Evolutionary conservation across 306 rosid genomes (phyloP), one percentile per base, ranked within the genome.

Genomic region (Ormosia semicastrata): DNA sequence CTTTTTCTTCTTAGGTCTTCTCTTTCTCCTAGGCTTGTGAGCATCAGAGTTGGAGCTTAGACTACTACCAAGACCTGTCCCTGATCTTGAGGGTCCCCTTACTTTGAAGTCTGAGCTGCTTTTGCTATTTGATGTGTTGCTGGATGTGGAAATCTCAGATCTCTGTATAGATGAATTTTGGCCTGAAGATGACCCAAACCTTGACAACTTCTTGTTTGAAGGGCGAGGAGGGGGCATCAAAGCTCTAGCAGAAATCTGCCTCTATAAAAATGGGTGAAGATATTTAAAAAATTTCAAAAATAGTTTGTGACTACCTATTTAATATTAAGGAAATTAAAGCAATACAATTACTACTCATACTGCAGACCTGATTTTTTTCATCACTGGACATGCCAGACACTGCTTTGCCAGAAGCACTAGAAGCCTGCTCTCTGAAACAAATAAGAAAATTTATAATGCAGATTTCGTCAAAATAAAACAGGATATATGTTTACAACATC

Each of bases 41-140:
- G 99, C 99, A 86, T 95, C 99, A 33, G 98, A 95, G 86, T 95
- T 95, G 85, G 99, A 95, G 85, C 99, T 95, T 75, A 95, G 71
- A 81, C 90, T 92, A 84, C 99, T 95, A 63, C 98, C 91, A 41
- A 87, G 96, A 81, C 92, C 79, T 8, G 96, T 90, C 58, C 86
- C 88, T 6, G 96, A 93, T 85, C 90, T 90, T n/a, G 97, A 92
- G 65, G 93, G 84, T 83, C 83, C 90, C 89, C 91, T 84, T 60
- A 80, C 83, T 62, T 71, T 89, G 78, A 88, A 88, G 86, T 90
- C 88, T 30, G 91, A 82, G 65, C 90, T 89, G 76, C 93, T 88
- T 87, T 83, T 87, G 81, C 93, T 87, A 87, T 85, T 86, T 74
- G 94, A 93, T 53, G 94, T 88, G 84, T 87, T 87, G 84, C 94